phyloP scores from a whole-genome alignment of 169 alveolate genomes.

The Toxoplasma gondii region DNA sequence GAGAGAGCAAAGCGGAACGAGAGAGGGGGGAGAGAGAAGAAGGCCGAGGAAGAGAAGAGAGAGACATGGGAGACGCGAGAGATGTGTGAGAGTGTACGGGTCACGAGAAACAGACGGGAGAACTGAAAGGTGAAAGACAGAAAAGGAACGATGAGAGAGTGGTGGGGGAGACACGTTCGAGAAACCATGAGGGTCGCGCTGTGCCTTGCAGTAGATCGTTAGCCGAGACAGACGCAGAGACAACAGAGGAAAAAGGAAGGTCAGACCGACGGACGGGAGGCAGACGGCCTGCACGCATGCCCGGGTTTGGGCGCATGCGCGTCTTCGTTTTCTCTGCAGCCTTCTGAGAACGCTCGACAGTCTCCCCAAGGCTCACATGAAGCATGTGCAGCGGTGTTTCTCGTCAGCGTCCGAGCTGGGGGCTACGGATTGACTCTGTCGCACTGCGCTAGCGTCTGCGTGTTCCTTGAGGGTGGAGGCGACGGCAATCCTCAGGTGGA shows the following conservation, averaged over 20 bases:
- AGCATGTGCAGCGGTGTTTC: neutral
- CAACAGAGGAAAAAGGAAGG: no score
- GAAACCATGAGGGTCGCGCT: no score
- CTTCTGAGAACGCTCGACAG: neutral
- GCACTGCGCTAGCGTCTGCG: conserved; percentile 13
- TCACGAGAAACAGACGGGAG: neutral
- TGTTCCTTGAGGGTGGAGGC: conserved; percentile 55
- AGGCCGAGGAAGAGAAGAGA: neutral
- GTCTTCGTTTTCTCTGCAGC: neutral
- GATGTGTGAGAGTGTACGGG: no score
- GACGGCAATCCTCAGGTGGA: conserved; percentile 51
- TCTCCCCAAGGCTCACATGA: neutral
- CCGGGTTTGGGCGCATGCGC: no score
- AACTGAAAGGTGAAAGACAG: neutral
- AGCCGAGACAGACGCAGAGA: neutral
- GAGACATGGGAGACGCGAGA: no score
- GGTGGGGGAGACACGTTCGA: no score
- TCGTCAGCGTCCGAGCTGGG: conserved; percentile 33
- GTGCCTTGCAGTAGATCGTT: no score
- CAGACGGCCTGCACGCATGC: no score
- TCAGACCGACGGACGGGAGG: no score
- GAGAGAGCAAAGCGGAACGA: neutral
- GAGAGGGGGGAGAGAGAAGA: neutral
- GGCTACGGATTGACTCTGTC: conserved; percentile 53
- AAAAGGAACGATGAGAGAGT: neutral